Conservation (phyloP, 2,329 filamentous ascomycete species). For the Fusarium pseudocircinatum region DNA sequence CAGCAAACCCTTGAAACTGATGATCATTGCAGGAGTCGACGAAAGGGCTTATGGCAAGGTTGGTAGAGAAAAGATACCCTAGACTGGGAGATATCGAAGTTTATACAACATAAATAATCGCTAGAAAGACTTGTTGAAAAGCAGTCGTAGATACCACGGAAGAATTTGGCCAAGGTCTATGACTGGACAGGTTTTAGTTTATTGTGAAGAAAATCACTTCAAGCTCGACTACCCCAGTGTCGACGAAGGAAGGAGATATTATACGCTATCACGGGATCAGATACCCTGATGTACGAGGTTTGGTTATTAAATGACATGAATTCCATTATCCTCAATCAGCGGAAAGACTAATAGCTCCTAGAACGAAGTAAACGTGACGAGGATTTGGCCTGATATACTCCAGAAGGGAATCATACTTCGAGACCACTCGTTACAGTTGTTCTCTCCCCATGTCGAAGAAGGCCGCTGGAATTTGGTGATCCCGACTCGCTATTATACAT, state of each 20-base stretch:
- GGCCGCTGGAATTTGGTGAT: not conserved
- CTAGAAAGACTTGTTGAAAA: not conserved
- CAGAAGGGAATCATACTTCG: not conserved
- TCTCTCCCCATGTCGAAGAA: not conserved
- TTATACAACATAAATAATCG: not conserved
- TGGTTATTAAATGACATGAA: rapidly evolving
- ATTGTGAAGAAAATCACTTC: not conserved
- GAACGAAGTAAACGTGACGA: not conserved
- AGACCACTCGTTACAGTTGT: not conserved
- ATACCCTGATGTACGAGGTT: not conserved
- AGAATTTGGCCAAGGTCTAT: not conserved
- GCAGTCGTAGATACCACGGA: not conserved
- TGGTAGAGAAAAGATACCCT: not conserved
- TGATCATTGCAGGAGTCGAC: not conserved
- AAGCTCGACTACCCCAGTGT: not conserved
- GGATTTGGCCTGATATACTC: not conserved
- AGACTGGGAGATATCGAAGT: not conserved
- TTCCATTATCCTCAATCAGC: not conserved
- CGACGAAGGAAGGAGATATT: rapidly evolving
- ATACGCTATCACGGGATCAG: not conserved
- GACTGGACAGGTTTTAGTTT: not conserved
- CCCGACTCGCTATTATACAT: not conserved
- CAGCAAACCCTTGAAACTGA: not conserved
- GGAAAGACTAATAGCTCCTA: rapidly evolving
- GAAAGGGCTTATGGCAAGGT: not conserved